A percentile compares a stretch with the other conserved stretches of the same genome.
Evolutionary conservation across 1,139 yeast species (phyloP).

Genomic region (Diutina mesorugosa): DNA sequence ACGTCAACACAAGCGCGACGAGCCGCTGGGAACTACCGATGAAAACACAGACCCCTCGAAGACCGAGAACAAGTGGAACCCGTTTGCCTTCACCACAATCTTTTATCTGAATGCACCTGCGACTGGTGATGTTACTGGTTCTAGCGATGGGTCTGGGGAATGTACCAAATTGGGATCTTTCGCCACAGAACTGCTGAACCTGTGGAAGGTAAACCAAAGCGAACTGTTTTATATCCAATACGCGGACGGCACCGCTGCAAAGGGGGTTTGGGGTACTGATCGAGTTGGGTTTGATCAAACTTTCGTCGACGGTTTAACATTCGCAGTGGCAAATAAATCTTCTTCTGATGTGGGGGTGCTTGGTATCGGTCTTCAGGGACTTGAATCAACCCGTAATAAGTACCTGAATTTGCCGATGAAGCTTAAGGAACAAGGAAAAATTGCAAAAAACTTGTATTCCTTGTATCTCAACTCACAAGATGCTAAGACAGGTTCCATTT

Average conservation of each 20-base stretch:
- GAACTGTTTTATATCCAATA: slow-evolving; percentile 39
- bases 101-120: background rate
- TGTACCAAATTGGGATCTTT: slow-evolving; percentile 9
- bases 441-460: slow-evolving; percentile 37
- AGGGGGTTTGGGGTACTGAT: slow-evolving; percentile 58
- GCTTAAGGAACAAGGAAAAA: slow-evolving; percentile 36
- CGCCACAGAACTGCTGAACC: slow-evolving; percentile 60
- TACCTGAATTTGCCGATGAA: slow-evolving; percentile 49
- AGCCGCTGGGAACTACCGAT: background rate
- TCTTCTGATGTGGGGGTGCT: background rate
- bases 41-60: background rate
- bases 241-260: slow-evolving; percentile 50
- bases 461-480: slow-evolving; percentile 30
- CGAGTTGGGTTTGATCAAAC: slow-evolving; percentile 25
- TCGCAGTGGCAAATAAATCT: slow-evolving; percentile 8
- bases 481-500: slow-evolving; percentile 25
- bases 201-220: slow-evolving; percentile 41
- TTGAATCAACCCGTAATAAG: slow-evolving; percentile 6
- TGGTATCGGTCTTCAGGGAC: slow-evolving; percentile 1
- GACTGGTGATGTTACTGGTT: background rate
- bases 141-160: background rate
- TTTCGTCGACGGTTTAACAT: slow-evolving; percentile 30
- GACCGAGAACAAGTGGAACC: background rate
- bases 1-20: background rate
- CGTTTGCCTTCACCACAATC: background rate